phyloP scores from a whole-genome alignment of 345 rosid species.

The Barbarea vulgaris region DNA sequence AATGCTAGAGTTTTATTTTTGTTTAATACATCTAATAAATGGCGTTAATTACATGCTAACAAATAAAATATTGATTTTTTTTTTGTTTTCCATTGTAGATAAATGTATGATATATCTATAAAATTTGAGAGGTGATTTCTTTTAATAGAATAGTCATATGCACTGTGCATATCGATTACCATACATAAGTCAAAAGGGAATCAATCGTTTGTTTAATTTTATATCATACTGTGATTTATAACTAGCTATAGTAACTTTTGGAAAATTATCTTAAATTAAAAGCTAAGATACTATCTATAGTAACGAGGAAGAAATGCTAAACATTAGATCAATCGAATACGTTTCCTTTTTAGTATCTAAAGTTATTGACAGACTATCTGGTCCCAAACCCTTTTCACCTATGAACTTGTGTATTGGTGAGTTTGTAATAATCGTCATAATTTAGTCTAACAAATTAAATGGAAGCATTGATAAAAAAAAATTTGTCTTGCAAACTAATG shows the following conservation, averaged over 20 bases:
- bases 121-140: background rate
- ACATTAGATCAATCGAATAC: conserved; percentile 29
- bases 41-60: background rate
- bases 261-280: conserved; percentile 24
- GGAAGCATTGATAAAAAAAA: background rate
- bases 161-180: background rate
- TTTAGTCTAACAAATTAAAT: conserved; percentile 18
- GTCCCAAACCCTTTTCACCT: conserved; percentile 36
- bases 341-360: conserved; percentile 19
- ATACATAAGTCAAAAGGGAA: background rate
- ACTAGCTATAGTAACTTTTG: background rate
- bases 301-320: conserved; percentile 19
- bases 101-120: no score
- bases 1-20: background rate
- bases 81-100: no score
- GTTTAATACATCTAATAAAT: background rate
- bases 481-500: conserved; percentile 9
- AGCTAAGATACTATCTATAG: conserved; percentile 40
- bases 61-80: no score
- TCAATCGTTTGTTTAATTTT: background rate
- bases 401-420: conserved; percentile 30
- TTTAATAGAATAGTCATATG: background rate
- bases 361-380: conserved; percentile 28
- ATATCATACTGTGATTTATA: background rate
- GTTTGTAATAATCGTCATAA: conserved; percentile 24